These are phyloP conservation scores for Telfairia occidentalis DNA, from an alignment of 331 rosid genomes.

Conservation along the genomic window DNA sequence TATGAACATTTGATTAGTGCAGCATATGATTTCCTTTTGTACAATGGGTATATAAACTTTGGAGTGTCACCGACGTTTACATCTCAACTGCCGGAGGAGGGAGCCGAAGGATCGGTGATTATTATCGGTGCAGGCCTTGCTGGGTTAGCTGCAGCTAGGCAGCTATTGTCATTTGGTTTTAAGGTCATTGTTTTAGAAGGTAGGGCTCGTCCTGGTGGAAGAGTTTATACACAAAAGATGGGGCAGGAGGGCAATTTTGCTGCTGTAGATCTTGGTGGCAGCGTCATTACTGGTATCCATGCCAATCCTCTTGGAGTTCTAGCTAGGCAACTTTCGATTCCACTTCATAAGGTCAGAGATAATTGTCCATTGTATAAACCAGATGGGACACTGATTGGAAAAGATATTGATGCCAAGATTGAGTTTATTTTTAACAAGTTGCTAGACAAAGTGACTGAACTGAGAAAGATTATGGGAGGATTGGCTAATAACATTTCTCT, in stretches of 20 bases:
- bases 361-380: slow-evolving; percentile 81
- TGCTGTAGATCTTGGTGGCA: slow-evolving; percentile 78
- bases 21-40: slow-evolving; percentile 62
- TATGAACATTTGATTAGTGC: slow-evolving; percentile 63
- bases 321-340: slow-evolving; percentile 86
- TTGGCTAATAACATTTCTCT: slow-evolving; percentile 64
- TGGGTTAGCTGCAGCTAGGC: slow-evolving; percentile 89
- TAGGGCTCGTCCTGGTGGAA: slow-evolving; percentile 81
- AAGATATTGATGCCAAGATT: slow-evolving; percentile 44
- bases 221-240: slow-evolving; percentile 84
- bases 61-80: slow-evolving; percentile 63
- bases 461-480: slow-evolving; percentile 82
- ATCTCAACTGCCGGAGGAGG: slow-evolving; percentile 45
- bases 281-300: slow-evolving; percentile 85
- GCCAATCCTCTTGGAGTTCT: slow-evolving; percentile 94
- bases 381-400: slow-evolving; percentile 56
- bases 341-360: slow-evolving; percentile 85
- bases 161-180: slow-evolving; percentile 71
- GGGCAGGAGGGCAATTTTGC: slow-evolving; percentile 52
- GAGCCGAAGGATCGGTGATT: slow-evolving; percentile 54
- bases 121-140: slow-evolving; percentile 89
- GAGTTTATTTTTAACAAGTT: slow-evolving; percentile 61
- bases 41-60: slow-evolving; percentile 80
- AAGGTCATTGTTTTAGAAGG: slow-evolving; percentile 81
- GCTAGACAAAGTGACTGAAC: slow-evolving; percentile 82